Evolutionary conservation across 2,329 filamentous ascomycete genomes (phyloP).

Genomic region (Verticillium klebahnii): DNA sequence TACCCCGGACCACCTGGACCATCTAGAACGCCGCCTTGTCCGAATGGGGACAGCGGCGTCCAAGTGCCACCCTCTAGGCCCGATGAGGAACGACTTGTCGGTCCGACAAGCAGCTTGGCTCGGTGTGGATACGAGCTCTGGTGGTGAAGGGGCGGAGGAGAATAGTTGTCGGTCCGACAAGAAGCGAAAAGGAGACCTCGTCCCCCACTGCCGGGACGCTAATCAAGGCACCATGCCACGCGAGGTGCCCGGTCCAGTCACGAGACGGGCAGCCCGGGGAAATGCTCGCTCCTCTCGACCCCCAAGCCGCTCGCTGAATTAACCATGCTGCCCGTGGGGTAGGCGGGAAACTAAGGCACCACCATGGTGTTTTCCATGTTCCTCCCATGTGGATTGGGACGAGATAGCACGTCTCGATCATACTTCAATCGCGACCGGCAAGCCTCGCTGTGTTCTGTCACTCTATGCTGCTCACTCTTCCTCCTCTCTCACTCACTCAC

Average conservation of each 20-base stretch:
- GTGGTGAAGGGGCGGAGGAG: not conserved
- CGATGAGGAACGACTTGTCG: not conserved
- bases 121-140: not conserved
- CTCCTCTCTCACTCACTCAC: not conserved
- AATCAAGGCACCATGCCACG: not conserved
- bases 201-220: not conserved
- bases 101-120: not conserved
- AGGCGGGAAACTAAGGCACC: not conserved
- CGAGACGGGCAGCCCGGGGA: not conserved
- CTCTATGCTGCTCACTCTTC: not conserved
- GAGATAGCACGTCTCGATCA: not conserved
- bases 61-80: not conserved
- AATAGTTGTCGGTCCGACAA: slow-evolving; percentile 1
- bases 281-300: not conserved
- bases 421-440: not conserved
- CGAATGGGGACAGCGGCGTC: not conserved
- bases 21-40: not conserved
- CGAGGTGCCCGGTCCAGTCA: not conserved
- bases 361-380: not conserved
- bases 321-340: not conserved
- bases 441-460: not conserved
- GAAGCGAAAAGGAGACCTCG: not conserved
- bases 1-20: not conserved
- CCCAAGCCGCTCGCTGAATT: not conserved
- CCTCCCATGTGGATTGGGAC: not conserved